Evolutionary conservation across 768 basidiomycete genomes (phyloP).

Genomic region (Tylopilus sp.): DNA sequence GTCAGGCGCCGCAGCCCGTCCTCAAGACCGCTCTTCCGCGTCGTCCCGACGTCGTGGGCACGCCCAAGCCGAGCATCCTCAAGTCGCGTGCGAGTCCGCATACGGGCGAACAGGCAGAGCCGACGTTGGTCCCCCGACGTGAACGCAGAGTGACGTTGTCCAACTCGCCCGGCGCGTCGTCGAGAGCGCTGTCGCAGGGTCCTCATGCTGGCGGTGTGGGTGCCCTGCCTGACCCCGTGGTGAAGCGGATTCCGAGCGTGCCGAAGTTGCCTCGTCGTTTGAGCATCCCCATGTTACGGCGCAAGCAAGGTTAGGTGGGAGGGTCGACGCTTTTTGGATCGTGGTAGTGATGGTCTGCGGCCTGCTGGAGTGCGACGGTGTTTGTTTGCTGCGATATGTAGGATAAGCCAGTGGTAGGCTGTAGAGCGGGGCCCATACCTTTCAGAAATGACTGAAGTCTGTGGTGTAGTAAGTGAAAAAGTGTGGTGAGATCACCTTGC

Average conservation of each 20-base stretch:
- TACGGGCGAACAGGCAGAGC: conserved; percentile 5
- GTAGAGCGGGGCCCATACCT: no score
- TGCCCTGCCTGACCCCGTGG: neutral
- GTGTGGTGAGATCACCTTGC: no score
- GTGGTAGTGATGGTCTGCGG: no score
- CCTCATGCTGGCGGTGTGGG: neutral
- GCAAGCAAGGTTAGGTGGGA: conserved; percentile 24
- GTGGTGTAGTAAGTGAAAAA: no score
- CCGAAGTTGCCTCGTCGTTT: conserved; percentile 27
- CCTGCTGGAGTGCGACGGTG: no score
- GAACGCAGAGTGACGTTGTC: conserved; percentile 24
- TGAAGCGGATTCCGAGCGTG: conserved; percentile 17
- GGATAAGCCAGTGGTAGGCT: no score
- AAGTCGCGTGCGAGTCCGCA: conserved; percentile 9
- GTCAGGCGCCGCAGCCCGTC: neutral
- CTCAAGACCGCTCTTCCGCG: neutral
- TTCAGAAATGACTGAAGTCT: no score
- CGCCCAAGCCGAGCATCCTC: conserved; percentile 14
- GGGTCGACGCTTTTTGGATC: no score
- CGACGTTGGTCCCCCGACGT: conserved; percentile 1
- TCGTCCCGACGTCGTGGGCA: conserved; percentile 4
- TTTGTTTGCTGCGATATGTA: no score
- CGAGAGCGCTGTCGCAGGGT: neutral
- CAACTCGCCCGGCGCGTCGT: conserved; percentile 5
- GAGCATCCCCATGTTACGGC: conserved; percentile 29